phyloP scores from a whole-genome alignment of 805 yeast species.

The Saccharomyces cerevisiae region DNA sequence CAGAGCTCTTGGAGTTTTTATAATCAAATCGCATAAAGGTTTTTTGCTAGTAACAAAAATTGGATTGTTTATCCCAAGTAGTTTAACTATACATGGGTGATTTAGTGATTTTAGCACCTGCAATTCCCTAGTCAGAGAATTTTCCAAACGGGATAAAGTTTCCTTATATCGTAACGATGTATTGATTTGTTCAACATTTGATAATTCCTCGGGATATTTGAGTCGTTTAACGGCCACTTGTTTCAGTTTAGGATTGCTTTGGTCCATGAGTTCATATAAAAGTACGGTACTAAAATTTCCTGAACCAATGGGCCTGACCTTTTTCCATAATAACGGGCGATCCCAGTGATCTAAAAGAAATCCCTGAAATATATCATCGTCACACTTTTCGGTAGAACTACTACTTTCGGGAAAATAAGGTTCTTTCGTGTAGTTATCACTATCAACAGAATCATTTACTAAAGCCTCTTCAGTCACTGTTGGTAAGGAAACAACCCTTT shows the following conservation, averaged over 20 bases:
- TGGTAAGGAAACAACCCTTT: constrained; percentile 23
- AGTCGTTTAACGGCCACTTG: constrained; percentile 68
- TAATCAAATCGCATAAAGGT: constrained; percentile 25
- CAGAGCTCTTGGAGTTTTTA: constrained; percentile 21
- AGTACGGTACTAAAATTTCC: constrained; percentile 67
- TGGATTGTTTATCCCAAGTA: constrained; percentile 41
- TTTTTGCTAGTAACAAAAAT: constrained; percentile 17
- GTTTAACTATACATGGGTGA: constrained; percentile 64
- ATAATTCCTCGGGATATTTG: constrained; percentile 29
- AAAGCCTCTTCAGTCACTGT: constrained; percentile 13
- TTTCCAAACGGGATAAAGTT: constrained; percentile 46
- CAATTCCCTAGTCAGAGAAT: constrained; percentile 64
- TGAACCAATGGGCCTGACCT: constrained; percentile 42
- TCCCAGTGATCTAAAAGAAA: constrained; percentile 12
- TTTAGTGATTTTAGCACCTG: constrained; percentile 46
- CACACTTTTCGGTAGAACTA: constrained; percentile 3
- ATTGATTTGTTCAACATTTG: constrained; percentile 18
- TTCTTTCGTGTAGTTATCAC: neutral
- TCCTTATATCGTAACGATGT: constrained; percentile 32
- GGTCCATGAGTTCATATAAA: constrained; percentile 33
- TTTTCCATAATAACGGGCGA: constrained; percentile 27
- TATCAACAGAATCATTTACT: neutral
- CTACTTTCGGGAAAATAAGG: neutral
- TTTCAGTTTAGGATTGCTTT: constrained; percentile 6
- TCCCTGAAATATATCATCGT: constrained; percentile 13